These are phyloP conservation scores for Penicillium psychrofluorescens DNA, from an alignment of 495 filamentous ascomycete genomes.

Conservation along the genomic window DNA sequence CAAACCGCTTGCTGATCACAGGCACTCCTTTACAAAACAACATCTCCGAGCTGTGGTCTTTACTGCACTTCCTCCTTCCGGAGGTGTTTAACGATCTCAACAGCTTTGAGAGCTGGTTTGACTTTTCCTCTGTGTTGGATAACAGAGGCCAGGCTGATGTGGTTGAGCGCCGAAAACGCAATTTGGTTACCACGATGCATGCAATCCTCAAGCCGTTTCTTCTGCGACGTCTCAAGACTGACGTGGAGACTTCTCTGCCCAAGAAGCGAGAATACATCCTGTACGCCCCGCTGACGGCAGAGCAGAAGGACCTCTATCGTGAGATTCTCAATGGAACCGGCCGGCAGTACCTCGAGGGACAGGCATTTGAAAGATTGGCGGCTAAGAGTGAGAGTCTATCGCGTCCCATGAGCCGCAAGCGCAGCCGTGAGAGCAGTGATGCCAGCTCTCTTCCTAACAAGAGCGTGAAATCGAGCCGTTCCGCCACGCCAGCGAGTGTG, in stretches of 20 bases:
- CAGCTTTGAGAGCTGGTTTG: constrained; percentile 91
- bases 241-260: constrained; percentile 83
- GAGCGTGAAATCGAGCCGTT: constrained; percentile 62
- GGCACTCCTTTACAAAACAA: constrained; percentile 96
- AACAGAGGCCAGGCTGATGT: constrained; percentile 56
- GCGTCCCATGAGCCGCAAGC: constrained; percentile 43
- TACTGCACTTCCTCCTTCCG: constrained; percentile 88
- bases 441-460: constrained; percentile 45
- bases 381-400: constrained; percentile 25
- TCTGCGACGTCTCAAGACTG: constrained; percentile 80
- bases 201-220: constrained; percentile 88
- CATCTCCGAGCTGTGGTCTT: constrained; percentile 87
- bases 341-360: constrained; percentile 73
- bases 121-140: constrained; percentile 84
- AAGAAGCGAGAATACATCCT: constrained; percentile 95
- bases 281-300: constrained; percentile 79
- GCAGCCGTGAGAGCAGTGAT: constrained; percentile 40
- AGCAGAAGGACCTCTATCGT: constrained; percentile 86
- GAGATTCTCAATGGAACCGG: constrained; percentile 75
- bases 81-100: constrained; percentile 85
- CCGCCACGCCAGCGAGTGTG: constrained; percentile 57
- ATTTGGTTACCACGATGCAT: constrained; percentile 82
- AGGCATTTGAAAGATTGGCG: constrained; percentile 61
- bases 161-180: constrained; percentile 56
- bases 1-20: constrained; percentile 86